These are phyloP conservation scores for Potentilla sterilis DNA, from an alignment of 306 rosid genomes.

Conservation along the genomic window DNA sequence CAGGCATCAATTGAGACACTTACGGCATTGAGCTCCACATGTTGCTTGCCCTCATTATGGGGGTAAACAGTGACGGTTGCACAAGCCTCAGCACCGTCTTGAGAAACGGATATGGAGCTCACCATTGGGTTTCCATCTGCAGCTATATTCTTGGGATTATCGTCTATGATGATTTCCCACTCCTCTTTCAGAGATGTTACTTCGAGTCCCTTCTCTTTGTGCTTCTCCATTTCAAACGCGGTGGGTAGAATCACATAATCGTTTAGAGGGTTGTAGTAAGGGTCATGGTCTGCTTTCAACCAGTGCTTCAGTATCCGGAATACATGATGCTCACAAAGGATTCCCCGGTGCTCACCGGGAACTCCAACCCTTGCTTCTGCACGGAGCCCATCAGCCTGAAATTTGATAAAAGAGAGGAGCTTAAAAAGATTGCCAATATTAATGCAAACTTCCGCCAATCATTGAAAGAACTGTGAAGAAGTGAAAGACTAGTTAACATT, in stretches of 20 bases:
- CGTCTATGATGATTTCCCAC: conserved; percentile 78
- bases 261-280: conserved; percentile 86
- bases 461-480: neutral
- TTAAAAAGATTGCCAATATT: neutral
- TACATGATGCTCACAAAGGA: conserved; percentile 77
- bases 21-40: conserved; percentile 60
- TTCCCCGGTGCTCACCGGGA: conserved; percentile 85
- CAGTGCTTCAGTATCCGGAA: conserved; percentile 89
- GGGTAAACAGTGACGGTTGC: conserved; percentile 63
- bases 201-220: conserved; percentile 54
- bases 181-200: conserved; percentile 86
- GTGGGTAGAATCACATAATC: conserved; percentile 91
- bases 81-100: conserved; percentile 49
- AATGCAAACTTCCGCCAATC: neutral
- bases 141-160: conserved; percentile 16
- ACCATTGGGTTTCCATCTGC: conserved; percentile 38
- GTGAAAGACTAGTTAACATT: neutral
- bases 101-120: conserved; percentile 54
- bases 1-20: conserved; percentile 73
- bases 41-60: conserved; percentile 58
- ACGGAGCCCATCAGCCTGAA: conserved; percentile 88
- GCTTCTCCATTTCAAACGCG: conserved; percentile 65
- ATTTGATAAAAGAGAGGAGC: neutral
- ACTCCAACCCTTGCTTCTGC: conserved; percentile 94
- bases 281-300: conserved; percentile 89